These are phyloP conservation scores for Lipomyces yarrowii DNA, from an alignment of 1,139 yeast species.

Conservation along the genomic window DNA sequence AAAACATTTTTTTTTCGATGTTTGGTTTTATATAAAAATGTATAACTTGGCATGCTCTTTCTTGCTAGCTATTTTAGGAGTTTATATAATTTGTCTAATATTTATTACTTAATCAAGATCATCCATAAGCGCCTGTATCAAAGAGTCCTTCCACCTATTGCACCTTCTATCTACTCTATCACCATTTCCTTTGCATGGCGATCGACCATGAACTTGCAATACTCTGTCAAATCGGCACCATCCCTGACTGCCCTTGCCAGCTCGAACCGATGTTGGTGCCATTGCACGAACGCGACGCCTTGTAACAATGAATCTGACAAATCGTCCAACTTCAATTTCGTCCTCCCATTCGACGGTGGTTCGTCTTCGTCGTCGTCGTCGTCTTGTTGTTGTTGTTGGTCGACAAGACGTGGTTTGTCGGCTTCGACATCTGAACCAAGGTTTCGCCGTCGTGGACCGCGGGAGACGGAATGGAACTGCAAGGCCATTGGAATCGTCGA, in stretches of 20 bases:
- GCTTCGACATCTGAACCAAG: neutral
- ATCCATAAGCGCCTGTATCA: neutral
- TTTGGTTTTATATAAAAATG: neutral
- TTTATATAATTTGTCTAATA: neutral
- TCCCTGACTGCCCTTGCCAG: constrained; percentile 9
- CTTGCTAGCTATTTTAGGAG: neutral
- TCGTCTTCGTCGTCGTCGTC: neutral
- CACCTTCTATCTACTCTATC: neutral
- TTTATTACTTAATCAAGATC: neutral
- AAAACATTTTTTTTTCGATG: neutral
- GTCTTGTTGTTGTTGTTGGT: neutral
- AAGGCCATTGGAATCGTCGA: constrained; percentile 10
- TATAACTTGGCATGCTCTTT: neutral
- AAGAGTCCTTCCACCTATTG: too few species aligned
- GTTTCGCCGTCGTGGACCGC: neutral
- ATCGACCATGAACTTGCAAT: neutral
- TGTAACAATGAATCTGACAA: constrained; percentile 62
- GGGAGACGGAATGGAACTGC: constrained; percentile 2
- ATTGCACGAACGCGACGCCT: constrained; percentile 55
- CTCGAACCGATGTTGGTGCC: constrained; percentile 46
- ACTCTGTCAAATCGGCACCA: constrained; percentile 9
- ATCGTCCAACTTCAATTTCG: constrained; percentile 56
- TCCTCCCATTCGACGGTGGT: neutral
- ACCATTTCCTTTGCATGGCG: neutral
- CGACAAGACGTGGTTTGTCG: neutral